A percentile compares a stretch with the other conserved stretches of the same genome.
phyloP scores from a whole-genome alignment of 495 filamentous ascomycete species.

The Talaromyces borbonicus region DNA sequence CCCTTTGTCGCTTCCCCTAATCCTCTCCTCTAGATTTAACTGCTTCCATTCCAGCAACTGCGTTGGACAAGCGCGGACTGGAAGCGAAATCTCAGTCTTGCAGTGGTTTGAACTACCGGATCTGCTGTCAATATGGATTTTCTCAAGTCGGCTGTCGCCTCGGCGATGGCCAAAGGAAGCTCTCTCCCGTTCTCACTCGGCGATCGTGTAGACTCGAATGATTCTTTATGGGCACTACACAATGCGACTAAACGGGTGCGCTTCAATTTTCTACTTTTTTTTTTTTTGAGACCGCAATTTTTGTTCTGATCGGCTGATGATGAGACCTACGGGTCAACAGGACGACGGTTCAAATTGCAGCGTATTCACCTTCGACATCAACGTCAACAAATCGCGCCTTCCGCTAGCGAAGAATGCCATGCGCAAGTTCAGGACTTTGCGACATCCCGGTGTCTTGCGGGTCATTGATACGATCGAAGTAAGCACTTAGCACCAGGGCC shows the following conservation, averaged over 20 bases:
- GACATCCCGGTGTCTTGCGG: constrained; percentile 89
- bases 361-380: constrained; percentile 90
- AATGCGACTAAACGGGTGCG: constrained; percentile 85
- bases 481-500: constrained; percentile 13
- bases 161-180: constrained; percentile 89
- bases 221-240: constrained; percentile 84
- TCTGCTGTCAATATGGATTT: constrained; percentile 67
- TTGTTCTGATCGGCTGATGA: constrained; percentile 2
- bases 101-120: background rate
- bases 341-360: constrained; percentile 90
- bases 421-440: constrained; percentile 79
- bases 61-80: background rate
- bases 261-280: background rate
- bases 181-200: constrained; percentile 87
- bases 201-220: constrained; percentile 77
- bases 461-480: constrained; percentile 93
- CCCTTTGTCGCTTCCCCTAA: background rate
- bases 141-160: constrained; percentile 91
- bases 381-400: constrained; percentile 63
- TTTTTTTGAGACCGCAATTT: background rate
- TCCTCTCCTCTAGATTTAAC: background rate
- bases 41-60: background rate
- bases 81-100: background rate
- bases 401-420: constrained; percentile 87
- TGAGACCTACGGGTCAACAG: constrained; percentile 29